Evolutionary conservation across 164 flowering plant species (phyloP).

Genomic region (Magnolia changhungtana): DNA sequence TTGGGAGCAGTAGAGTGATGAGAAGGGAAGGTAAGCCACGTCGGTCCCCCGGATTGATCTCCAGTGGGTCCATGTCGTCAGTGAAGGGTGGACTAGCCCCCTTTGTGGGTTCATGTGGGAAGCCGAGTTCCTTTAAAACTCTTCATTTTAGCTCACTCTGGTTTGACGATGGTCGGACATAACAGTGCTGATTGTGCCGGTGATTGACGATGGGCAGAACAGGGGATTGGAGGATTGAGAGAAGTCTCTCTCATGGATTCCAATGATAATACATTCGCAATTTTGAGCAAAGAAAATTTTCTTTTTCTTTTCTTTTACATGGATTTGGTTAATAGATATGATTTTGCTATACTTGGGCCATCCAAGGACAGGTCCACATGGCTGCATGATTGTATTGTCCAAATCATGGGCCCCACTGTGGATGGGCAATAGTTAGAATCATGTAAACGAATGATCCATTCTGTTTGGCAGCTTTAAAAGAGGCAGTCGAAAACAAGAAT

Average conservation of each 20-base stretch:
- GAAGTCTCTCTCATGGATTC: conserved; percentile 70
- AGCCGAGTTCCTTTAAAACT: conserved; percentile 98
- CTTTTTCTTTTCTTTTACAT: background rate
- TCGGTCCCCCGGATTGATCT: conserved; percentile 53
- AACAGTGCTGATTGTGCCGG: conserved; percentile 94
- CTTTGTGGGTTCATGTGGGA: conserved; percentile 78
- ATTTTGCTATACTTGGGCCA: background rate
- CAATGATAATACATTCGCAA: conserved; percentile 48
- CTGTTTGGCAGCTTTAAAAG: background rate
- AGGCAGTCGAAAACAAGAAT: no score
- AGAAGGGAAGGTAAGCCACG: conserved; percentile 46
- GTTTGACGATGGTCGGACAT: conserved; percentile 74
- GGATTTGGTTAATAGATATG: background rate
- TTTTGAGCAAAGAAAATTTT: conserved; percentile 52
- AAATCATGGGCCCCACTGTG: background rate
- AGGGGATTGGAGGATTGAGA: conserved; percentile 47
- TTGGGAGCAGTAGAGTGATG: conserved; percentile 33
- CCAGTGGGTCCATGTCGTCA: conserved; percentile 78
- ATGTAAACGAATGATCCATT: background rate
- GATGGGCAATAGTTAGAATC: background rate
- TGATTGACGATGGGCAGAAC: conserved; percentile 71
- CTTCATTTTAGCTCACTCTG: conserved; percentile 92
- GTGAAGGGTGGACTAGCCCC: conserved; percentile 52
- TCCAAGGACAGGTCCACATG: background rate
- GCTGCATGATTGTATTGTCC: background rate